Conservation (phyloP, 768 basidiomycete species). For the Macrocybe gigantea region DNA sequence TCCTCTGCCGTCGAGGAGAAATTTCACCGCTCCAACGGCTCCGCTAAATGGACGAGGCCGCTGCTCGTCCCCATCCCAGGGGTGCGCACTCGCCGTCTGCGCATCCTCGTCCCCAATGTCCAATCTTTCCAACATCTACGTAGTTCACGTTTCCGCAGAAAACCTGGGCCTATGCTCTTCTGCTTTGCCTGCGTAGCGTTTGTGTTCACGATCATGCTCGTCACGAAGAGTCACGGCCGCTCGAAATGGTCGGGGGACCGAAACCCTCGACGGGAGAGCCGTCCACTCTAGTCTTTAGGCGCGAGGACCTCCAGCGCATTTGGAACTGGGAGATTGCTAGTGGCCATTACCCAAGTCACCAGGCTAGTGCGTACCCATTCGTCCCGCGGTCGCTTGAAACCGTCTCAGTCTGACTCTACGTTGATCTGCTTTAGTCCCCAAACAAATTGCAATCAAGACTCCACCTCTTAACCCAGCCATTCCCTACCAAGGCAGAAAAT, state of each 20-base stretch:
- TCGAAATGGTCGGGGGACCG: constrained; percentile 39
- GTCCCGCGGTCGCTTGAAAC: not conserved
- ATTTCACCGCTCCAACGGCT: constrained; percentile 23
- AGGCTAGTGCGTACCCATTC: constrained; percentile 46
- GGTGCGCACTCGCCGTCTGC: constrained; percentile 48
- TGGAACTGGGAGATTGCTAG: constrained; percentile 93
- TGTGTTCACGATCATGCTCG: constrained; percentile 42
- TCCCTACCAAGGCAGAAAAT: constrained; percentile 39
- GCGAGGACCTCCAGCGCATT: constrained; percentile 73
- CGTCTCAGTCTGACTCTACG: constrained; percentile 1
- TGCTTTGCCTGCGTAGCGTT: constrained; percentile 45
- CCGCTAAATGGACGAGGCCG: constrained; percentile 44
- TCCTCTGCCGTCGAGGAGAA: constrained; percentile 39
- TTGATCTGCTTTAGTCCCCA: constrained; percentile 44
- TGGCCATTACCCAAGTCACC: constrained; percentile 80
- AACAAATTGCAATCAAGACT: constrained; percentile 48
- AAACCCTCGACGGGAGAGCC: constrained; percentile 33
- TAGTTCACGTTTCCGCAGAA: constrained; percentile 42
- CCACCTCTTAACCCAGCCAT: constrained; percentile 64
- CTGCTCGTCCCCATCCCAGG: constrained; percentile 56
- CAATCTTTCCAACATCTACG: constrained; percentile 37
- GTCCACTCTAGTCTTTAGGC: constrained; percentile 64
- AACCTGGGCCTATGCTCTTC: constrained; percentile 50
- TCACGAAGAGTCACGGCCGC: constrained; percentile 34
- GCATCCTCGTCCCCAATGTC: constrained; percentile 52